A percentile compares a stretch with the other conserved stretches of the same genome.
Evolutionary conservation across 768 basidiomycete genomes (phyloP).

Genomic region (Macrolepiota fuliginosa): DNA sequence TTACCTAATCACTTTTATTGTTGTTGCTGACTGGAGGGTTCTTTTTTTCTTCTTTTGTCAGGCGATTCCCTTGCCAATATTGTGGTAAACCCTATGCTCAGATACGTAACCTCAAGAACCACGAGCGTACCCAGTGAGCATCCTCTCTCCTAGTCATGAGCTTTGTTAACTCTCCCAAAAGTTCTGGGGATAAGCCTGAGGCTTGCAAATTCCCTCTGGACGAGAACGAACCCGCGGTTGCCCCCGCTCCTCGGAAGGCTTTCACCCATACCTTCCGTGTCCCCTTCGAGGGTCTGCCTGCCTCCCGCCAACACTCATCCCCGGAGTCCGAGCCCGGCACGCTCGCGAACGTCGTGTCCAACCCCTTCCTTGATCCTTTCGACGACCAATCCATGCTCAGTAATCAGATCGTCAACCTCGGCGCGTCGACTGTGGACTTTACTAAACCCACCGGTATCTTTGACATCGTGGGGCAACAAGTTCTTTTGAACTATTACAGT

Average conservation of each 20-base stretch:
- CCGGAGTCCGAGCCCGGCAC: not conserved
- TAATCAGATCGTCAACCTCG: not conserved
- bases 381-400: not conserved
- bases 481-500: not conserved
- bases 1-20: not conserved
- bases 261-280: too few species aligned
- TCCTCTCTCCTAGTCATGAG: not conserved
- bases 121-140: not conserved
- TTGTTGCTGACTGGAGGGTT: not conserved
- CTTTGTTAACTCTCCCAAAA: not conserved
- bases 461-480: not conserved
- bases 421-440: not conserved
- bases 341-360: not conserved
- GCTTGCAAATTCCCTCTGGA: not conserved
- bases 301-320: not conserved
- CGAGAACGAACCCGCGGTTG: not conserved
- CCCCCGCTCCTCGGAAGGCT: too few species aligned
- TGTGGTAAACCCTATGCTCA: not conserved
- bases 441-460: not conserved
- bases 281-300: not conserved
- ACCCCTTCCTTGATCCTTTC: not conserved
- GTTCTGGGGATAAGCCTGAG: not conserved
- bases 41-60: not conserved
- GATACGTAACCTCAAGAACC: not conserved
- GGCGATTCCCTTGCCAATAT: not conserved